phyloP scores from a whole-genome alignment of 257 asterid species.

The Knoxia roxburghii region DNA sequence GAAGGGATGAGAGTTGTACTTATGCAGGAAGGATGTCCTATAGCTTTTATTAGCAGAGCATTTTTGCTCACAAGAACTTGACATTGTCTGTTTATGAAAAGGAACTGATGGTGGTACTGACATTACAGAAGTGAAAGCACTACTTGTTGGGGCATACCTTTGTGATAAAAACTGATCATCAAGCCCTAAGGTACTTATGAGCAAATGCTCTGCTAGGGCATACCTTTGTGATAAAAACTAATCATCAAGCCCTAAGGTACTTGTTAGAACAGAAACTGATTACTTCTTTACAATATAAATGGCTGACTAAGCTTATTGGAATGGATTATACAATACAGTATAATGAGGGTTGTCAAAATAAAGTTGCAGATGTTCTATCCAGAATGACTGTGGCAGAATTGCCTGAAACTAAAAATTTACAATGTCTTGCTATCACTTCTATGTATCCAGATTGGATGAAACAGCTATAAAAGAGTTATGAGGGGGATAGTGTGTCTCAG shows the following conservation, averaged over 20 bases:
- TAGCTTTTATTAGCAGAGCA: neutral
- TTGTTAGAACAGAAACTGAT: neutral
- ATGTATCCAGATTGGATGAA: no score
- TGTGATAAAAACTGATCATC: neutral
- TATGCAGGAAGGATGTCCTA: neutral
- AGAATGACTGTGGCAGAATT: neutral
- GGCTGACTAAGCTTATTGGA: neutral
- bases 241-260: neutral
- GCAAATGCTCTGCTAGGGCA: neutral
- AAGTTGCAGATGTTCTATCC: neutral
- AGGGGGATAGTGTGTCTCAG: no score
- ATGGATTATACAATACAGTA: neutral
- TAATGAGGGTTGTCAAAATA: neutral
- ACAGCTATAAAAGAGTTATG: no score
- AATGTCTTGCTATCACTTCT: no score
- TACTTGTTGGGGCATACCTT: neutral
- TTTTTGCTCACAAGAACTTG: neutral
- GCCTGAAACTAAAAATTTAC: no score
- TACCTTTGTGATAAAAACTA: neutral
- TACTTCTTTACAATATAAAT: neutral
- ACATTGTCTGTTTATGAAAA: neutral
- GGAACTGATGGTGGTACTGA: neutral
- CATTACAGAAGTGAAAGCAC: neutral
- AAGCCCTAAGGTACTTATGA: neutral
- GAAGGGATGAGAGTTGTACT: no score